phyloP scores from a whole-genome alignment of 75 land plant species.

The Isoetes taiwanensis region DNA sequence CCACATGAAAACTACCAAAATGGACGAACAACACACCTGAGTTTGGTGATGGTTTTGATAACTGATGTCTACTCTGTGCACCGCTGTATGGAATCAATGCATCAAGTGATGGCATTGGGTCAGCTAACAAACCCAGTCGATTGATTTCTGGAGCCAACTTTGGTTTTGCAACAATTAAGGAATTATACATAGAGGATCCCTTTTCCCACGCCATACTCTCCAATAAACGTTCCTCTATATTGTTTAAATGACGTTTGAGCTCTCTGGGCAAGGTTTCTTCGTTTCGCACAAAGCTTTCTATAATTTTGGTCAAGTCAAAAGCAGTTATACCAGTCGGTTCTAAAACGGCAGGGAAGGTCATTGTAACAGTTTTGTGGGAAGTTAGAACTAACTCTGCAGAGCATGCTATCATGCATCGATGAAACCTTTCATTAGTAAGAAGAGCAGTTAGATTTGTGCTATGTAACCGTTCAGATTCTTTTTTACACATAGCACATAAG shows the following conservation, averaged over 20 bases:
- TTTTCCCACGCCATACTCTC: slow-evolving; percentile 99
- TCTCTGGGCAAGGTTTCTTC: slow-evolving; percentile 93
- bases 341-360: slow-evolving; percentile 85
- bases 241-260: slow-evolving; percentile 82
- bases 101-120: slow-evolving; percentile 95
- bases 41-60: slow-evolving; percentile 2
- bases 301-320: slow-evolving; percentile 92
- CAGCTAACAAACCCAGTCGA: slow-evolving; percentile 69
- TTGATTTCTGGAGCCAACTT: slow-evolving; percentile 45
- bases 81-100: slow-evolving; percentile 40
- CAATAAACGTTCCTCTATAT: slow-evolving; percentile 74
- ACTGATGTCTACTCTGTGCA: slow-evolving; percentile 39
- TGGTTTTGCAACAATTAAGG: slow-evolving; percentile 78
- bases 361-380: slow-evolving; percentile 76
- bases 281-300: slow-evolving; percentile 87
- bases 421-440: slow-evolving; percentile 83
- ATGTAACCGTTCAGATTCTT: slow-evolving; percentile 51
- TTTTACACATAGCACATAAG: slow-evolving; percentile 68
- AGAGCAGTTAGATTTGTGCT: slow-evolving; percentile 64
- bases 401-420: slow-evolving; percentile 97
- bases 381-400: slow-evolving; percentile 91
- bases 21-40: background rate
- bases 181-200: slow-evolving; percentile 91
- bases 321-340: slow-evolving; percentile 95
- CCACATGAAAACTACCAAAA: background rate